Conservation (phyloP, 352 stramenopile species). For the Phytophthora tubulina region DNA sequence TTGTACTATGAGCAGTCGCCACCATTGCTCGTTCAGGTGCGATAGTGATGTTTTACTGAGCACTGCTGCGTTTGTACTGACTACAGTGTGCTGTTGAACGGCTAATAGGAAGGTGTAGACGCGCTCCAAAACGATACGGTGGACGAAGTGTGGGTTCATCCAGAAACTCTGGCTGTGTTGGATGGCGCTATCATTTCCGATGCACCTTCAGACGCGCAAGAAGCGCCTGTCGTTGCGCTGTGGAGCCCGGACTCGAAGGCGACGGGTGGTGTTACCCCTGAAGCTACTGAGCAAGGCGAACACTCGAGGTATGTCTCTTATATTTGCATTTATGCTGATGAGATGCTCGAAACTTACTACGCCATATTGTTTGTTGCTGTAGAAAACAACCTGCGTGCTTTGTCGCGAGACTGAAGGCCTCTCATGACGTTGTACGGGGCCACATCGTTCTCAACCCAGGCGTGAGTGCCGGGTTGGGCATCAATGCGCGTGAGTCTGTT, state of each 20-base stretch:
- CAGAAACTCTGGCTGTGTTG: slow-evolving; percentile 63
- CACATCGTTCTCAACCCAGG: slow-evolving; percentile 51
- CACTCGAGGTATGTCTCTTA: slow-evolving; percentile 13
- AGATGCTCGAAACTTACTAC: slow-evolving; percentile 9
- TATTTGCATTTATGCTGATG: slow-evolving; percentile 2
- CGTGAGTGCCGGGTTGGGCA: slow-evolving; percentile 26
- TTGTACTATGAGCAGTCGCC: slow-evolving; percentile 73
- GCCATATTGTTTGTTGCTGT: not conserved
- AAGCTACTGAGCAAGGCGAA: slow-evolving; percentile 26
- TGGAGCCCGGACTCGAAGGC: slow-evolving; percentile 39
- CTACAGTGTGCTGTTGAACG: not conserved
- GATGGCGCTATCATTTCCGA: slow-evolving; percentile 58
- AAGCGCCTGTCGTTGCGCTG: slow-evolving; percentile 51
- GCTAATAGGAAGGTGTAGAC: slow-evolving; percentile 28
- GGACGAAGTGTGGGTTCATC: slow-evolving; percentile 79
- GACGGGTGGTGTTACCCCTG: not conserved
- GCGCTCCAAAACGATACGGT: slow-evolving; percentile 38
- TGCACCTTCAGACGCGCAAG: slow-evolving; percentile 41
- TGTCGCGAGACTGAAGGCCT: slow-evolving; percentile 59
- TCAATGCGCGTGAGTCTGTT: slow-evolving; percentile 32
- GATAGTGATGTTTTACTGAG: not conserved
- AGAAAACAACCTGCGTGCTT: slow-evolving; percentile 34
- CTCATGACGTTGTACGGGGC: slow-evolving; percentile 40
- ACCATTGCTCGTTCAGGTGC: slow-evolving; percentile 60
- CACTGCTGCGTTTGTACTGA: slow-evolving; percentile 1